Conservation (phyloP, 805 yeast genomes). For the Kuraishia ogatae region DNA sequence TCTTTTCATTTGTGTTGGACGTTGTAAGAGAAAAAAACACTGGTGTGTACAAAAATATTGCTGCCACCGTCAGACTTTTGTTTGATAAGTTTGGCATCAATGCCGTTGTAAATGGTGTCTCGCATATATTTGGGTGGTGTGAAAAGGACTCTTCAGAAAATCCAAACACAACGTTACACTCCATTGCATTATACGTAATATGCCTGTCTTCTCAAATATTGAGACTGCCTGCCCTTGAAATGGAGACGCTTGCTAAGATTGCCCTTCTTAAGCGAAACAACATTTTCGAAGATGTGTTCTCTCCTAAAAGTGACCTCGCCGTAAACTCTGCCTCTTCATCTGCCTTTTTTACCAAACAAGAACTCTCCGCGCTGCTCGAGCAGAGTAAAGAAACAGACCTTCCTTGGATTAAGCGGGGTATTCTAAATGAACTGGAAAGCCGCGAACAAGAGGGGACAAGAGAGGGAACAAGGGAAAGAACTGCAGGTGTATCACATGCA, state of each 20-base stretch:
- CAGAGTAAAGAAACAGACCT: neutral
- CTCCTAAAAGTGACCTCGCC: neutral
- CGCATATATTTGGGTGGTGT: slow-evolving; percentile 22
- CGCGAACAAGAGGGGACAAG: neutral
- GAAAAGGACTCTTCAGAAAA: neutral
- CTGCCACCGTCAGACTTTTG: slow-evolving; percentile 10
- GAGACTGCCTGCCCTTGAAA: neutral
- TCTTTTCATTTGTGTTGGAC: slow-evolving; percentile 27
- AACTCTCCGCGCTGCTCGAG: neutral
- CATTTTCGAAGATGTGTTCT: neutral
- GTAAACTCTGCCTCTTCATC: neutral
- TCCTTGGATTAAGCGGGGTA: neutral
- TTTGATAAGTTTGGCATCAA: slow-evolving; percentile 34
- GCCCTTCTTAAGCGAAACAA: neutral
- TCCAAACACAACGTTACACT: neutral
- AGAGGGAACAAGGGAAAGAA: neutral
- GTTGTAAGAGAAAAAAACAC: slow-evolving; percentile 12
- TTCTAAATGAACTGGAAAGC: neutral
- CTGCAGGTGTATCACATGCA: neutral
- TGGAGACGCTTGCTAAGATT: neutral
- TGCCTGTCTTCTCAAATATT: neutral
- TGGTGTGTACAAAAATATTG: neutral
- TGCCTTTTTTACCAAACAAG: neutral
- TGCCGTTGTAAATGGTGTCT: slow-evolving; percentile 33
- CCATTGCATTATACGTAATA: neutral